Conservation (phyloP, 2,329 filamentous ascomycete species). For the Colletotrichum sp. region DNA sequence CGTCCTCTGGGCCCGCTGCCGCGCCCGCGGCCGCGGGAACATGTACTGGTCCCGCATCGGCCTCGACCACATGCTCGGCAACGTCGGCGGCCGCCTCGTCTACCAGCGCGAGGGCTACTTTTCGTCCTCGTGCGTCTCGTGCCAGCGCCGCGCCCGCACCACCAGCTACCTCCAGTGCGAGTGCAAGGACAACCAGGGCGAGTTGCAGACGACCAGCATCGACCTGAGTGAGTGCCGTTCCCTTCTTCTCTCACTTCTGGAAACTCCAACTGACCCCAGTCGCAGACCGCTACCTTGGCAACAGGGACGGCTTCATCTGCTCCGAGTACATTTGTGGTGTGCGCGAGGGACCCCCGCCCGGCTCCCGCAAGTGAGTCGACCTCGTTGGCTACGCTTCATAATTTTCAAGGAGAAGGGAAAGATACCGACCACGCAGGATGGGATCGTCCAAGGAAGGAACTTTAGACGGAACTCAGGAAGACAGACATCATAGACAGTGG, state of each 20-base stretch:
- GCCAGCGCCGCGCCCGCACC: neutral
- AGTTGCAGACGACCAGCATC: neutral
- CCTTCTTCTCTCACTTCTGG: neutral
- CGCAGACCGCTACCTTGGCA: neutral
- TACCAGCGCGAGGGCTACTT: neutral
- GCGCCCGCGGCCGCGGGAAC: neutral
- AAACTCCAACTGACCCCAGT: neutral
- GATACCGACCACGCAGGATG: neutral
- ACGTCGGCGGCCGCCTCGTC: neutral
- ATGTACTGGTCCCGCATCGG: neutral
- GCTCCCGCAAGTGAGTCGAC: neutral
- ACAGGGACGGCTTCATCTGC: neutral
- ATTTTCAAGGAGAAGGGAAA: neutral
- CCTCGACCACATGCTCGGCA: slow-evolving; percentile 9
- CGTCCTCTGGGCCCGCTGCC: neutral
- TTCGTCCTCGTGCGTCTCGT: neutral
- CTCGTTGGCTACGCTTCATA: neutral
- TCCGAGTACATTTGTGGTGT: neutral
- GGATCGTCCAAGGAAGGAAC: neutral
- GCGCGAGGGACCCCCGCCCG: neutral
- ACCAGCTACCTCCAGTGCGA: neutral
- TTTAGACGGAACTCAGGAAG: neutral
- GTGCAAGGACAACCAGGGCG: neutral
- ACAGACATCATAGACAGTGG: neutral
- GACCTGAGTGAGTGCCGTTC: neutral